A percentile compares a stretch with the other conserved stretches of the same genome.
Conservation (phyloP, 495 filamentous ascomycete genomes). For the Xylaria grammica region DNA sequence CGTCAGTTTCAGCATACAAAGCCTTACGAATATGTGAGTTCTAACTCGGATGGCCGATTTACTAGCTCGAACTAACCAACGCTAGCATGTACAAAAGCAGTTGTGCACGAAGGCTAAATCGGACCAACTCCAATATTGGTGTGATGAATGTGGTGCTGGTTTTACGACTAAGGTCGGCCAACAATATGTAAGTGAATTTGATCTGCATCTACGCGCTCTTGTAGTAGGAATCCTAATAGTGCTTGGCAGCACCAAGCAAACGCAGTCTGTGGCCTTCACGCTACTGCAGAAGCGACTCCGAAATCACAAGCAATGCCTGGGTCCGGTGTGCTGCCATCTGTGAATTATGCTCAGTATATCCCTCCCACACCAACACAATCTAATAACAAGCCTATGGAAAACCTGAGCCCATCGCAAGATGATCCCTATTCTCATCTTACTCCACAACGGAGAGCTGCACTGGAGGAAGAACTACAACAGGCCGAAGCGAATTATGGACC, state of each 20-base stretch:
- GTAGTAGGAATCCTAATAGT: conserved; percentile 16
- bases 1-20: conserved; percentile 40
- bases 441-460: conserved; percentile 24
- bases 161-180: conserved; percentile 41
- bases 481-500: conserved; percentile 44
- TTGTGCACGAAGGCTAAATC: conserved; percentile 41
- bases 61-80: conserved; percentile 5
- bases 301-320: conserved; percentile 17
- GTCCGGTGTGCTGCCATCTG: not conserved
- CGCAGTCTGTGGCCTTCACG: conserved; percentile 41
- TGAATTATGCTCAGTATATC: not conserved
- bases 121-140: conserved; percentile 40
- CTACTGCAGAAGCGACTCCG: conserved; percentile 28
- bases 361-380: conserved; percentile 17
- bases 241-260: conserved; percentile 39
- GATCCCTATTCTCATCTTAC: conserved; percentile 50
- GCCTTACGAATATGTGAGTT: conserved; percentile 49
- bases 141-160: conserved; percentile 46
- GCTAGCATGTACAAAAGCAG: conserved; percentile 45
- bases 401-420: not conserved
- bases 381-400: not conserved
- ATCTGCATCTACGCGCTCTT: not conserved
- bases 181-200: conserved; percentile 38
- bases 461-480: conserved; percentile 44
- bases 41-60: not conserved